Conservation (phyloP, 768 basidiomycete species). For the Pleurotus sapidus region DNA sequence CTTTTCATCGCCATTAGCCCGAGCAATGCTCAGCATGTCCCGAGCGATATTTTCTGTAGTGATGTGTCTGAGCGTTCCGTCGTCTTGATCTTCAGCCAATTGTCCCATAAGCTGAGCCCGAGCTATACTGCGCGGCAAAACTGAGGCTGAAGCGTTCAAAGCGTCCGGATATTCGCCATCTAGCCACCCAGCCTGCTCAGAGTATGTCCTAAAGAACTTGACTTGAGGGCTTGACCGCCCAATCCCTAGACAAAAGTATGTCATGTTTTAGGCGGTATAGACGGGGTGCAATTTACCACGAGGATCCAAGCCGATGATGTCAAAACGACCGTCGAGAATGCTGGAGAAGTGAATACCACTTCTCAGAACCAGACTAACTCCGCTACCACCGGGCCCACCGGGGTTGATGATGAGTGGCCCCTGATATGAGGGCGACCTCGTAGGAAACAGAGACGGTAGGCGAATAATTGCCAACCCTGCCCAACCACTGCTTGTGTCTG, state of each 20-base stretch:
- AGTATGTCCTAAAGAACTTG: slow-evolving; percentile 29
- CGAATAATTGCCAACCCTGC: slow-evolving; percentile 40
- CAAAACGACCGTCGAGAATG: slow-evolving; percentile 39
- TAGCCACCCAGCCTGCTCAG: slow-evolving; percentile 27
- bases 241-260: slow-evolving; percentile 27
- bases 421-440: slow-evolving; percentile 25
- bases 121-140: slow-evolving; percentile 27
- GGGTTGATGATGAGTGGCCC: slow-evolving; percentile 46
- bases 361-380: slow-evolving; percentile 24
- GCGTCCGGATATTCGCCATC: slow-evolving; percentile 4
- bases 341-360: slow-evolving; percentile 21
- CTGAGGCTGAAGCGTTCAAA: slow-evolving; percentile 20
- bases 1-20: background rate
- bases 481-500: slow-evolving; percentile 29
- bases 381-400: slow-evolving; percentile 45
- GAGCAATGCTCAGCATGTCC: background rate
- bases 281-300: slow-evolving; percentile 38
- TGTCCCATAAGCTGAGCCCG: slow-evolving; percentile 25
- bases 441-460: slow-evolving; percentile 27
- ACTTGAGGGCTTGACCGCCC: slow-evolving; percentile 29
- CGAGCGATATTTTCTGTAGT: background rate
- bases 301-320: slow-evolving; percentile 47
- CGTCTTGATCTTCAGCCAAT: slow-evolving; percentile 22
- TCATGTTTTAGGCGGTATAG: no score
- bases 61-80: slow-evolving; percentile 1